Conservation (phyloP, 108 stramenopile species). For the Nannochloropsis granulata region DNA sequence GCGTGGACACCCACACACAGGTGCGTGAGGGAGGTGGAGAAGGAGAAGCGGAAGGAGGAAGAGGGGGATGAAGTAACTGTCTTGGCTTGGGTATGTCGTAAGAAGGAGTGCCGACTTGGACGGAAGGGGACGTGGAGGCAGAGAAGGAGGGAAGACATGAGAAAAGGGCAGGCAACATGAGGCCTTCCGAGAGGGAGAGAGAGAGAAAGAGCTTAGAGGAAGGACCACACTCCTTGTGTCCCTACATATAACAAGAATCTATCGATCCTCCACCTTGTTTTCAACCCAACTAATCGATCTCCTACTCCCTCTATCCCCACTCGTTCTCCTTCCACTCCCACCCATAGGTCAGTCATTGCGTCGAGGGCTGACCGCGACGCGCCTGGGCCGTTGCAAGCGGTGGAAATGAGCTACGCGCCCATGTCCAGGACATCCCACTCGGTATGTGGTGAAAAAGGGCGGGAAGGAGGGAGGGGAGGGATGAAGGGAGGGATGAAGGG, state of each 20-base stretch:
- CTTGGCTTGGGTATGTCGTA: too few relatives aligned
- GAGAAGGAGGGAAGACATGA: too few relatives aligned
- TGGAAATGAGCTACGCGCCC: not conserved
- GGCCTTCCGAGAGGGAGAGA: not conserved
- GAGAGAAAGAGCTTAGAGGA: too few relatives aligned
- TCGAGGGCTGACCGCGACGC: not conserved
- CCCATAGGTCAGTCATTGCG: not conserved
- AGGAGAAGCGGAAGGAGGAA: too few relatives aligned
- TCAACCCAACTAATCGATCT: too few relatives aligned
- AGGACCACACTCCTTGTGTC: not conserved
- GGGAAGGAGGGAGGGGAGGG: not conserved
- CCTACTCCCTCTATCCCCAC: too few relatives aligned
- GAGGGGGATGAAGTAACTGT: too few relatives aligned
- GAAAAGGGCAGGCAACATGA: not conserved
- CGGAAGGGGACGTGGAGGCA: too few relatives aligned
- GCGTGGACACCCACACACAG: not conserved
- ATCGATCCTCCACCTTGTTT: not conserved
- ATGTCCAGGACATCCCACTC: not conserved
- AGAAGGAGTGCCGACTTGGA: too few relatives aligned
- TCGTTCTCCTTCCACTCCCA: too few relatives aligned
- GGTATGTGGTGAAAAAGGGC: not conserved
- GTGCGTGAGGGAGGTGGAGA: too few relatives aligned
- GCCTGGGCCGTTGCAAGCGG: not conserved
- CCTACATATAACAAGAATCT: not conserved
- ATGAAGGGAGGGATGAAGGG: not conserved